Conservation (phyloP, 1,284 basidiomycete genomes). For the Irpex sp. region DNA sequence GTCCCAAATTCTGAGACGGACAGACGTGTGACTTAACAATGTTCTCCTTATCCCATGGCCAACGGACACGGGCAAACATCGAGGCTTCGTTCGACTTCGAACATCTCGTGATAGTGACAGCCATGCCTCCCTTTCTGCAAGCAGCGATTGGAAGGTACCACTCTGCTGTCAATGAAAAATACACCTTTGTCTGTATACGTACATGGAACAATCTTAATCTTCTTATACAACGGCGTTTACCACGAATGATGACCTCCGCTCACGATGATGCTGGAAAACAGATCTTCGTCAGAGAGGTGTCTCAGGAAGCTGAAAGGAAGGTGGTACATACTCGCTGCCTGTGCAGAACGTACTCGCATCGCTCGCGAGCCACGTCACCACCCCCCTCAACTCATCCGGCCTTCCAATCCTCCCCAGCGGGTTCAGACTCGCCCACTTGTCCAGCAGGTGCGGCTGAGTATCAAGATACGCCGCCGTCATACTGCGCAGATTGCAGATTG, state of each 20-base stretch:
- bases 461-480: conserved; percentile 81
- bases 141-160: no score
- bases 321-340: conserved; percentile 61
- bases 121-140: neutral
- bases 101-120: neutral
- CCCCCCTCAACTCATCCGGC: conserved; percentile 77
- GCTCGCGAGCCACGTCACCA: conserved; percentile 75
- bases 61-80: neutral
- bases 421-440: conserved; percentile 73
- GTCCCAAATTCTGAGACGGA: neutral
- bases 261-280: conserved; percentile 54
- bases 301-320: neutral
- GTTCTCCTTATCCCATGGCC: neutral
- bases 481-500: conserved; percentile 28
- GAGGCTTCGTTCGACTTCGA: neutral
- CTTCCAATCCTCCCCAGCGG: conserved; percentile 75
- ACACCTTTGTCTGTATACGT: neutral
- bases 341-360: conserved; percentile 77
- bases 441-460: conserved; percentile 60
- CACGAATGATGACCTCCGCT: conserved; percentile 70
- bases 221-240: conserved; percentile 31
- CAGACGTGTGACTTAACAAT: neutral
- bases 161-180: neutral
- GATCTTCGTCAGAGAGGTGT: conserved; percentile 9
- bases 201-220: neutral